Base-by-base conservation (phyloP, 2,329 filamentous ascomycete species). In the Geosmithia putterillii region DNA sequence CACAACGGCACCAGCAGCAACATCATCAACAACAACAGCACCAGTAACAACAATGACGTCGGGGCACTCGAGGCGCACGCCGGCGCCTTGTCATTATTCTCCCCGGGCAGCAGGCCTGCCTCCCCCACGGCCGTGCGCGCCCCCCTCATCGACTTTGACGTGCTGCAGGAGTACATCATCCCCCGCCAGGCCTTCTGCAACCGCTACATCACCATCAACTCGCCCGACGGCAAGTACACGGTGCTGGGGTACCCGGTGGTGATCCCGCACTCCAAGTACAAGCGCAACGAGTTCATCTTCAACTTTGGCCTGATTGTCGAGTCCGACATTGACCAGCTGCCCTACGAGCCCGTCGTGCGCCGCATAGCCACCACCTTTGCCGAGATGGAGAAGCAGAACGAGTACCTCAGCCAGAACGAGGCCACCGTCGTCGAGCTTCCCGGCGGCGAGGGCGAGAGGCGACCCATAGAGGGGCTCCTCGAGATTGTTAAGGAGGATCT, bases 211-310 rank as follows among this genome's bases (percentile, higher is more conserved):
- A 83, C 84, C 22, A 81, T 94, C 44, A 82, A 82, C 60, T 83
- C 86, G 39, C 76, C 78, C 0, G 74, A 78, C 44, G 70, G 71
- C 51, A 76, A 76, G 50, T 83, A 89, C 61, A 79, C 81, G 45
- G 79, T 98, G 44, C 73, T 98, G 28, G 87, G 89, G 15, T 87
- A 88, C 54, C 92, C 92, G 0, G 83, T 96, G 43, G 90, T 87
- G 57, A 86, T 96, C 57, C 79, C 83, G 42, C 77, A 88, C 50
- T 74, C 80, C 44, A 82, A 83, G 52, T 95, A 96, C 57, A 79
- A 83, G 56, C 82, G 92, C 46, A 95, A 95, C 63, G 86, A 94
- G 62, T 96, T 95, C 69, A 95, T 95, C 57, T 98, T 96, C 76
- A 96, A 96, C 62, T 95, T 96, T 57, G 88, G 87, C 46, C 70